A percentile compares a stretch with the other conserved stretches of the same genome.
These are phyloP conservation scores for Russula griseocarnosa DNA, from an alignment of 768 basidiomycete species.

Conservation along the genomic window DNA sequence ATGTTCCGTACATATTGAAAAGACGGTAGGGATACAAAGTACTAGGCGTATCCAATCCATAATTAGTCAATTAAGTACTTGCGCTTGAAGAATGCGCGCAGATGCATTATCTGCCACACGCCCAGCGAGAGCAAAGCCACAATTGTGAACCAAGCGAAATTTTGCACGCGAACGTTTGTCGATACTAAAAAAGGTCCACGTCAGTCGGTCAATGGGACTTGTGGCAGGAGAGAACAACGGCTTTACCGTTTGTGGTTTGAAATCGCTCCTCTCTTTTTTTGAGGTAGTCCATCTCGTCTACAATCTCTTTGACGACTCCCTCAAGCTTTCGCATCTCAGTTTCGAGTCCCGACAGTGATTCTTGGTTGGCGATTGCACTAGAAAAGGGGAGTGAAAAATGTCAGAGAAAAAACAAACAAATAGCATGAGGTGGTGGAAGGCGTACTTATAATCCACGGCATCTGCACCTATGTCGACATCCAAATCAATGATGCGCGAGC, in stretches of 20 bases:
- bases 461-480: conserved; percentile 98
- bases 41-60: conserved; percentile 18
- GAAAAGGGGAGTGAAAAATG: not conserved
- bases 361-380: conserved; percentile 98
- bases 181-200: conserved; percentile 53
- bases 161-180: conserved; percentile 86
- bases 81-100: conserved; percentile 92
- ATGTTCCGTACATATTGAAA: conserved; percentile 9
- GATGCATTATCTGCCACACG: conserved; percentile 91
- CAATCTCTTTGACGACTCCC: conserved; percentile 89
- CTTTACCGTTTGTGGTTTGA: conserved; percentile 80
- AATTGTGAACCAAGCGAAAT: conserved; percentile 88
- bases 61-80: conserved; percentile 83
- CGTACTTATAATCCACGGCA: conserved; percentile 97
- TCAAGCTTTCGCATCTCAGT: conserved; percentile 99
- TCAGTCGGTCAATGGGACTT: not conserved
- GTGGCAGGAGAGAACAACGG: conserved; percentile 27
- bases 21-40: conserved; percentile 9
- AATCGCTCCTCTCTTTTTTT: conserved; percentile 88
- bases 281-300: conserved; percentile 89
- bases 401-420: not conserved
- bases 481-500: conserved; percentile 75
- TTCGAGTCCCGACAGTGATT: conserved; percentile 90
- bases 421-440: conserved; percentile 17
- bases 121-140: conserved; percentile 74